Conservation (phyloP, 1,284 basidiomycete species). For the Kwoniella shivajii region DNA sequence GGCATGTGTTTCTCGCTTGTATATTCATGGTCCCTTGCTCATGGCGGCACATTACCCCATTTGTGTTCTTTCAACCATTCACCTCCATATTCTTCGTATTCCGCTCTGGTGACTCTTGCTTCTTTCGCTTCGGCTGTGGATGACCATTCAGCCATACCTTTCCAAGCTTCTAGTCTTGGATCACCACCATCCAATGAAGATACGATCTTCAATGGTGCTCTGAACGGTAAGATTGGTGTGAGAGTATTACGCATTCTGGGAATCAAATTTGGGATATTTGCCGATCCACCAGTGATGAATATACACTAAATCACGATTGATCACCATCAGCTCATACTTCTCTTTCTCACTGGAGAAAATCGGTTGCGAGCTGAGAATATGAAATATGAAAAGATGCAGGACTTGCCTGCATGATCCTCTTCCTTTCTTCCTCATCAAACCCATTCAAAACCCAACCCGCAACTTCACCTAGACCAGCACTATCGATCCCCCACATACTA, state of each 20-base stretch:
- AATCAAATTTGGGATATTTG: conserved; percentile 71
- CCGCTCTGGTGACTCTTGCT: conserved; percentile 68
- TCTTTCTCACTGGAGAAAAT: conserved; percentile 25
- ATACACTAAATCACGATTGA: conserved; percentile 65
- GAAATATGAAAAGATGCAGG: neutral
- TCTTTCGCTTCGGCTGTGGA: conserved; percentile 62
- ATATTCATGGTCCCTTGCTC: neutral
- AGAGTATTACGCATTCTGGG: conserved; percentile 70
- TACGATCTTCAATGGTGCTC: conserved; percentile 66
- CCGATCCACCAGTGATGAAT: conserved; percentile 84
- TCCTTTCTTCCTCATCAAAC: conserved; percentile 70
- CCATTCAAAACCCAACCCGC: conserved; percentile 81
- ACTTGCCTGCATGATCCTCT: conserved; percentile 61
- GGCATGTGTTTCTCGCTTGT: neutral
- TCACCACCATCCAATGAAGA: conserved; percentile 60
- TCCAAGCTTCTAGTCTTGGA: conserved; percentile 80
- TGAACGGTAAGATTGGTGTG: conserved; percentile 77
- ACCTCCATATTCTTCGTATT: conserved; percentile 89
- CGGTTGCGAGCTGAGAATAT: neutral
- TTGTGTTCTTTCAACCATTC: conserved; percentile 65
- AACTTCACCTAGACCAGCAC: conserved; percentile 89
- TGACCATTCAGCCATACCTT: conserved; percentile 85
- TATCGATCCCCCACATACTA: conserved; percentile 89
- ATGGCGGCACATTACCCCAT: conserved; percentile 54
- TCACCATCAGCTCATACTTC: neutral